Percentiles rank a stretch among this genome's conserved stretches.
phyloP scores from a whole-genome alignment of 2,329 filamentous ascomycete species.

The Blastomyces silverae region DNA sequence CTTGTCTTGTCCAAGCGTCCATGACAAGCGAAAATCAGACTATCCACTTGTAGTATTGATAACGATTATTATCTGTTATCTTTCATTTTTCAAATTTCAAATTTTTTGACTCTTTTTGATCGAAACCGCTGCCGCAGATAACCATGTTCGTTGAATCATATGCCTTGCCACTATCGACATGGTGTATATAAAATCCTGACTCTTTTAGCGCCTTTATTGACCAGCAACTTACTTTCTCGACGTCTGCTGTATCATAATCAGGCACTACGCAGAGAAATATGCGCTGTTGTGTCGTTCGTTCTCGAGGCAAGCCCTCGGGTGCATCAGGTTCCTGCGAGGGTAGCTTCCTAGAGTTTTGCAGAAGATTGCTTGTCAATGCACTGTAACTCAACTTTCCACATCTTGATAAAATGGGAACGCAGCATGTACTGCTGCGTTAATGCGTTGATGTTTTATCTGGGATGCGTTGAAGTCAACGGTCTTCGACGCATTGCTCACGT shows the following conservation, averaged over 20 bases:
- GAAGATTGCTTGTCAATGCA: background rate
- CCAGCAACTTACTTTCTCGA: background rate
- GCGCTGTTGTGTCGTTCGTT: background rate
- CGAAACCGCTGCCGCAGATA: background rate
- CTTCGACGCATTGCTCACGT: background rate
- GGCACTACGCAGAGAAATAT: background rate
- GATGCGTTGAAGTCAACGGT: background rate
- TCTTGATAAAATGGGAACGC: background rate
- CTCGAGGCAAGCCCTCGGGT: background rate
- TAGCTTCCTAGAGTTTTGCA: background rate
- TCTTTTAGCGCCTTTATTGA: background rate
- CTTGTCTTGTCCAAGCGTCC: background rate
- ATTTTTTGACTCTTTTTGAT: background rate
- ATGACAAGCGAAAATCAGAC: background rate
- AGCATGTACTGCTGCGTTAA: background rate
- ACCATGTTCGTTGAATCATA: background rate
- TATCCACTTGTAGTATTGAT: background rate
- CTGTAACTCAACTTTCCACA: background rate
- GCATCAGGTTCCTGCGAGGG: background rate
- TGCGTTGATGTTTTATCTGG: background rate
- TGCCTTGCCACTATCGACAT: background rate
- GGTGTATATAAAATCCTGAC: background rate
- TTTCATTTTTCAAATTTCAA: background rate
- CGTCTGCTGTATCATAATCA: background rate
- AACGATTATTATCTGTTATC: background rate